These are phyloP conservation scores for Carex myosuroides DNA, from an alignment of 176 grass and related monocot species.

Conservation along the genomic window DNA sequence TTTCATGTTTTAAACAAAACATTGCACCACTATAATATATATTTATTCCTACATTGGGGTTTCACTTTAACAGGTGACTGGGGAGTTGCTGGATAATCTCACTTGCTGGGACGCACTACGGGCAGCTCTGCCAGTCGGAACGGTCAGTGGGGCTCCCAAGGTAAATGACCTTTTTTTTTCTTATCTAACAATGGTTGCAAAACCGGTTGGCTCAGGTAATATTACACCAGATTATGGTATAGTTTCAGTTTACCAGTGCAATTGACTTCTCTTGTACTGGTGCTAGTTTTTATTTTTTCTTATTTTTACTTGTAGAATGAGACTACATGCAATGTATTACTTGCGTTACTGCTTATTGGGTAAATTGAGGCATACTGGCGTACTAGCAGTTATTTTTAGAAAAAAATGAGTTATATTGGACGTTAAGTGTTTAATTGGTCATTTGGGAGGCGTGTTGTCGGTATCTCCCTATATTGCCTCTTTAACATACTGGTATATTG, in stretches of 20 bases:
- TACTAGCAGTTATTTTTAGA: neutral
- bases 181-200: neutral
- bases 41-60: constrained; percentile 1
- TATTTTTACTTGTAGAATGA: neutral
- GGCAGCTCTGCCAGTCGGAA: constrained; percentile 81
- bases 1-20: neutral
- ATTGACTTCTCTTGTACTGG: neutral
- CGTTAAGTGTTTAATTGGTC: neutral
- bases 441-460: neutral
- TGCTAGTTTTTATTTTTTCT: neutral
- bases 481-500: neutral
- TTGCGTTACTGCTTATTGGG: neutral
- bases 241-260: neutral
- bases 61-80: constrained; percentile 53
- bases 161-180: constrained; percentile 20
- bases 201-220: neutral
- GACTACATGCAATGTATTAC: neutral
- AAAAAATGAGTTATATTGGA: neutral
- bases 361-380: neutral
- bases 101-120: constrained; percentile 84
- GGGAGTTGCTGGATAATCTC: constrained; percentile 63
- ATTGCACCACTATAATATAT: neutral
- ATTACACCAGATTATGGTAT: neutral
- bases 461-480: neutral
- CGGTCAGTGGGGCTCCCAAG: constrained; percentile 95